Evolutionary conservation across 176 grass and related monocot genomes (phyloP), one percentile per base, ranked within the genome.

Genomic region (Dactylis glomerata): DNA sequence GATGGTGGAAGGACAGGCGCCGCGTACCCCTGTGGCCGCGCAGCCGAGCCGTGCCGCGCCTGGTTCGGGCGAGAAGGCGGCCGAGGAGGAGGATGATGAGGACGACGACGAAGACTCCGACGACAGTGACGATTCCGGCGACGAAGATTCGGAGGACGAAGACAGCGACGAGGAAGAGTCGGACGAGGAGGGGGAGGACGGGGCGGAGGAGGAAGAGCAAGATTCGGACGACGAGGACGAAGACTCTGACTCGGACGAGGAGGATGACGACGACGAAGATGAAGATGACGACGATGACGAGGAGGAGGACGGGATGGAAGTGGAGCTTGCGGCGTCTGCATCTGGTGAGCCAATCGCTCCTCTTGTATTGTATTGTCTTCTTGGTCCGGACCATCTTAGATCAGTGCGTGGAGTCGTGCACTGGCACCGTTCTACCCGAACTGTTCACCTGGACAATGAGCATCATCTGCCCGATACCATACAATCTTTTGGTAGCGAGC

Each of bases 111-210:
- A 73, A 28, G 70, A 73, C 3, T 66, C 63, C 0, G 63, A 66
- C 5, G 71, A 50, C 44, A 50, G 42, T 4, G 71, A 74, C 44
- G 70, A 73, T 15, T 12, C 31, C 2, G 47, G 30, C 4, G 47
- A 34, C 50, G 74, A 77, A 3, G 71, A 74, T 50, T 74, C 71
- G 27, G 71, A 50, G 45, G 71, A 74, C 4, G 71, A 74, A 12
- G 44, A 31, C 19, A 47, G n/a, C 7, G 73, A 75, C 16, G 70
- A 75, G 10, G 73, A 76, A 37, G 50, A 36, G 2, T 77, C 74
- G 10, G 74, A 38, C 27, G 74, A 77, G 32, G 75, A 77, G 7
- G 49, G 50, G 28, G 51, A 77, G 6, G 75, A 56, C 49, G 38
- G 30, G 23, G 57, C 24, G 10, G 57, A 61, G 10, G 57, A 61